Conservation (phyloP, 2,329 filamentous ascomycete species). For the Pyrenophora tritici-repentis region DNA sequence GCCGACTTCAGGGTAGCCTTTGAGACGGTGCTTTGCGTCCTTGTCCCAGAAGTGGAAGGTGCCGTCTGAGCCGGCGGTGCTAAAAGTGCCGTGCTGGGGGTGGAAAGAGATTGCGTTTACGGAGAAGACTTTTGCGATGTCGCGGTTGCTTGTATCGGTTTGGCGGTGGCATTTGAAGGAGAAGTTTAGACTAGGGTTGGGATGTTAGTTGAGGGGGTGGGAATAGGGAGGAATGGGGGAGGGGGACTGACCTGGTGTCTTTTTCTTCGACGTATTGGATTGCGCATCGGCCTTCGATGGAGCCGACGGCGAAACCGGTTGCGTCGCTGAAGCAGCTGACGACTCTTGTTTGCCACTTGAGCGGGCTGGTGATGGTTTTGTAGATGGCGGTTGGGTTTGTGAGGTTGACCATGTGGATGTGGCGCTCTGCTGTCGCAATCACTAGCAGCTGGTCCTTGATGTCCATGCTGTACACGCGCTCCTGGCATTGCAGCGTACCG, state of each 20-base stretch:
- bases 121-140: slow-evolving; percentile 85
- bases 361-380: slow-evolving; percentile 92
- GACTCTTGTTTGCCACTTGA: slow-evolving; percentile 97
- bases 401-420: slow-evolving; percentile 94
- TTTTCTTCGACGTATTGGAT: slow-evolving; percentile 99
- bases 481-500: slow-evolving; percentile 69
- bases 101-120: slow-evolving; percentile 99
- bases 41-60: slow-evolving; percentile 96
- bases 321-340: slow-evolving; percentile 95
- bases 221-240: background rate
- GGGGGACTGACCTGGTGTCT: slow-evolving; percentile 64
- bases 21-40: slow-evolving; percentile 58
- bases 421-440: slow-evolving; percentile 89
- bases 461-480: slow-evolving; percentile 90
- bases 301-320: slow-evolving; percentile 90
- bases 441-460: slow-evolving; percentile 87
- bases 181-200: slow-evolving; percentile 73
- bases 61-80: slow-evolving; percentile 90
- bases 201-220: slow-evolving; percentile 14
- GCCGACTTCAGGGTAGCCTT: slow-evolving; percentile 67
- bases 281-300: slow-evolving; percentile 94
- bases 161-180: slow-evolving; percentile 99
- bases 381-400: slow-evolving; percentile 88
- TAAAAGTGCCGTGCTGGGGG: slow-evolving; percentile 96
- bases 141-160: slow-evolving; percentile 63